These are phyloP conservation scores for Zygoascus hellenicus DNA, from an alignment of 1,139 yeast species.

Conservation along the genomic window DNA sequence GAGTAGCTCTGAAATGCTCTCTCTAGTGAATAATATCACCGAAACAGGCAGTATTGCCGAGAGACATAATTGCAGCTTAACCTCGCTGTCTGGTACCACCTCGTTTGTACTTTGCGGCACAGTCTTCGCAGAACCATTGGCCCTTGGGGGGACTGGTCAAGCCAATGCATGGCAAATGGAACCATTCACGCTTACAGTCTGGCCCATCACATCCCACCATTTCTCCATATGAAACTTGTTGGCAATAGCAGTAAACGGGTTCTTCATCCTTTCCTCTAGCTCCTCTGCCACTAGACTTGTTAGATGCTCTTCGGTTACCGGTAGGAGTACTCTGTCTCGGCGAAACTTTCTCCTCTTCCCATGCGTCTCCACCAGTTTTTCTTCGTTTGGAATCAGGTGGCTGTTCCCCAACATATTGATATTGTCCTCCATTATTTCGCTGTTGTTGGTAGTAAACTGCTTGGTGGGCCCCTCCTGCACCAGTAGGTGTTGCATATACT, in stretches of 20 bases:
- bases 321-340: conserved; percentile 20
- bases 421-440: conserved; percentile 7
- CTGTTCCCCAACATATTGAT: conserved; percentile 10
- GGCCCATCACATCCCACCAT: conserved; percentile 99
- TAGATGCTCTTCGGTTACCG: conserved; percentile 16
- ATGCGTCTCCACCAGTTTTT: conserved; percentile 3
- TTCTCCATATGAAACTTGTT: conserved; percentile 94
- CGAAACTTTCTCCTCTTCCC: conserved; percentile 12
- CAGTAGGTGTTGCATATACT: conserved; percentile 1
- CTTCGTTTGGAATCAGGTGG: conserved; percentile 5
- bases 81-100: conserved; percentile 6
- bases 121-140: conserved; percentile 95
- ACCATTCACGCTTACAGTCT: conserved; percentile 92
- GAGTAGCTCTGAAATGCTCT: no score
- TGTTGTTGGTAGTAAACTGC: conserved; percentile 6
- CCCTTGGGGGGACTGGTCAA: conserved; percentile 88
- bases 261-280: conserved; percentile 37
- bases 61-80: no score
- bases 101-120: conserved; percentile 37
- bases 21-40: no score
- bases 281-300: conserved; percentile 9
- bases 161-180: conserved; percentile 94
- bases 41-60: no score
- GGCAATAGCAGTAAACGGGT: conserved; percentile 92
- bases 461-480: background rate